Percentiles rank a stretch among this genome's conserved stretches.
Conservation (phyloP, 139 green algal species). For the Limnomonas spitsbergensis region DNA sequence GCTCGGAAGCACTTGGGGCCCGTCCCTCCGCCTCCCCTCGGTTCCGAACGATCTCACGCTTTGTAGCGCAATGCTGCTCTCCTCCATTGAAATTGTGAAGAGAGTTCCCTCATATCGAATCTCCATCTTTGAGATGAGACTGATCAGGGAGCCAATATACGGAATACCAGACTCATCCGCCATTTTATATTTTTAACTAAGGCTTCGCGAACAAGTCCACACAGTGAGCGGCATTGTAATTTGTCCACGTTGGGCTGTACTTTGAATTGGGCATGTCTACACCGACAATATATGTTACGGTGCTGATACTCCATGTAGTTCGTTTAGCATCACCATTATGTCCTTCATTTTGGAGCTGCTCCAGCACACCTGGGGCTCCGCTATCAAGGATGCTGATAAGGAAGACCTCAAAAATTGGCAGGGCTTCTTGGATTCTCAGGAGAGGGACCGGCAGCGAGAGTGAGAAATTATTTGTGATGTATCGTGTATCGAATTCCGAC, state of each 20-base stretch:
- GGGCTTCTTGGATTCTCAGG: conserved; percentile 29
- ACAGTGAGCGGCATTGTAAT: neutral
- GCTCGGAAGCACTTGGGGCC: conserved; percentile 67
- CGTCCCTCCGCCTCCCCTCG: conserved; percentile 75
- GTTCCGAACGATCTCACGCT: conserved; percentile 86
- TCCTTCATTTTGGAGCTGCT: conserved; percentile 37
- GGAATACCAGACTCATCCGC: conserved; percentile 14
- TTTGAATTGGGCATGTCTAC: neutral
- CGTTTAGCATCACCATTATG: too few relatives aligned
- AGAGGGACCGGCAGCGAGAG: conserved; percentile 42
- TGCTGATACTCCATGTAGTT: too few relatives aligned
- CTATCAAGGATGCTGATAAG: conserved; percentile 18
- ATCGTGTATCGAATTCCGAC: neutral
- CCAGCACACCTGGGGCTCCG: conserved; percentile 11
- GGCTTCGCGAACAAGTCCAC: too few relatives aligned
- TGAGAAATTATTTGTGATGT: conserved; percentile 17
- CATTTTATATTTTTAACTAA: neutral
- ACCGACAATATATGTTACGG: too few relatives aligned
- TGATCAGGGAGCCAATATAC: conserved; percentile 80
- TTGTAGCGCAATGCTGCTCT: conserved; percentile 70
- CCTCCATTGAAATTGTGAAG: conserved; percentile 82
- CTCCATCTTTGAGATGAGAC: conserved; percentile 77
- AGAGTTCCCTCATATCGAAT: conserved; percentile 91
- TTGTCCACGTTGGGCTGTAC: neutral
- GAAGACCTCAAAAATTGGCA: conserved; percentile 33